Evolutionary conservation across 345 rosid genomes (phyloP), one percentile per base, ranked within the genome.

Genomic region (Populus deltoides): DNA sequence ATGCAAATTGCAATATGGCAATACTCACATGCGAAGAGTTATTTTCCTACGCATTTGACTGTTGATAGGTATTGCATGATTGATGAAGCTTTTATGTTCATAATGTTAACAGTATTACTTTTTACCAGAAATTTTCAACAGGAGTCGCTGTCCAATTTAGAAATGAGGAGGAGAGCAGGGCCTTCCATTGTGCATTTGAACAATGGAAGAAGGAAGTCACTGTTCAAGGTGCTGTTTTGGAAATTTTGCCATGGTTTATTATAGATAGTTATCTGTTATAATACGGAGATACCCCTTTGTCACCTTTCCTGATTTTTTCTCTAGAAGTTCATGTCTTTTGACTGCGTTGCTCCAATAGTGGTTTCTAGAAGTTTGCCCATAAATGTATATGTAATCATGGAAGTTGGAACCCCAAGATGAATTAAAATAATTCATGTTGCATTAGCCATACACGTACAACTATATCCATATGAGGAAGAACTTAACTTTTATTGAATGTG

Each of bases 151-250:
- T 96, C 79, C 86, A 82, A 22, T 93, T 96, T 89, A 88, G 82
- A 83, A 86, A 84, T 61, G 98, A 90, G 81, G 93, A 90, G 80
- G 97, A 91, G 80, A 86, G 97, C 89, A 88, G 75, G 80, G 83
- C 84, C 78, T 96, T 96, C 86, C 94, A 90, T 88, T 86, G 83
- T 82, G 87, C 92, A 16, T 91, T 93, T 83, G 90, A 91, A 83
- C 94, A 89, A 85, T 93, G 92, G 98, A 91, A 89, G 89, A 87
- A 87, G 73, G 86, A 86, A 79, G 82, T 63, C 79, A 74, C 29
- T 85, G 81, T 72, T 86, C 86, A 83, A 89, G 98, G 98, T 96
- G 81, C 86, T 85, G 29, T 76, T 79, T 81, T 86, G 78, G 69
- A 77, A 45, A 73, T 72, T 36, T 78, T 71, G 75, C 80, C 66